Percentiles rank a stretch among this genome's conserved stretches.
phyloP scores from a whole-genome alignment of 768 basidiomycete species.

The Hortiboletus campestris region DNA sequence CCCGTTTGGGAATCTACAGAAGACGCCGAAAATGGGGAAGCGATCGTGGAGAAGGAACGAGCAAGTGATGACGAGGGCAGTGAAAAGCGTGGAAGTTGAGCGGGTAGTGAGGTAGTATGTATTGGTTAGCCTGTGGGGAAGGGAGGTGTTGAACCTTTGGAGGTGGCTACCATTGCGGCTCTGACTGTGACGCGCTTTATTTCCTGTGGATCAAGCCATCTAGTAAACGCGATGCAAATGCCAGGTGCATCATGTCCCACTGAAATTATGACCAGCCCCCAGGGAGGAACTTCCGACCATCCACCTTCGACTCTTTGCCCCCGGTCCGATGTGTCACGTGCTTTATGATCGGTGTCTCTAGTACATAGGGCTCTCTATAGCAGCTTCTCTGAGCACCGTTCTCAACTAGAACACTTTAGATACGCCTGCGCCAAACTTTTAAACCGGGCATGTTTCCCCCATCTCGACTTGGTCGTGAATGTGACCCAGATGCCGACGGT shows the following conservation, averaged over 20 bases:
- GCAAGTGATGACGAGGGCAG: not conserved
- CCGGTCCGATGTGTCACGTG: too few relatives aligned
- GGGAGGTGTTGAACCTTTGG: not conserved
- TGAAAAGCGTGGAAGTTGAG: not conserved
- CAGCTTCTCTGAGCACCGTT: too few relatives aligned
- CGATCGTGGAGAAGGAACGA: not conserved
- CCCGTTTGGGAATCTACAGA: not conserved
- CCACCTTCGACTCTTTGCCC: too few relatives aligned
- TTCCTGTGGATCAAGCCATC: not conserved
- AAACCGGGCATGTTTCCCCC: slow-evolving; percentile 12
- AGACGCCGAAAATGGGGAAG: not conserved
- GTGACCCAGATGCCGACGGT: slow-evolving; percentile 47
- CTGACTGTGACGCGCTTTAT: too few relatives aligned
- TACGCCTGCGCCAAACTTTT: not conserved
- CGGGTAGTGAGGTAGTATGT: not conserved
- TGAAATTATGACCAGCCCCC: too few relatives aligned
- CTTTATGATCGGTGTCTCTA: too few relatives aligned
- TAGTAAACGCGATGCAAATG: too few relatives aligned
- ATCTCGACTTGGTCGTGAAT: slow-evolving; percentile 16
- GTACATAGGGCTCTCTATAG: too few relatives aligned
- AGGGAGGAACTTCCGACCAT: too few relatives aligned
- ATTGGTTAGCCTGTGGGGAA: not conserved
- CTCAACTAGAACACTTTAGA: not conserved
- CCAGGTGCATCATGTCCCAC: too few relatives aligned
- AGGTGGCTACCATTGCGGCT: too few relatives aligned